These are phyloP conservation scores for Microascus cirrosus DNA, from an alignment of 2,329 filamentous ascomycete genomes.

Conservation along the genomic window DNA sequence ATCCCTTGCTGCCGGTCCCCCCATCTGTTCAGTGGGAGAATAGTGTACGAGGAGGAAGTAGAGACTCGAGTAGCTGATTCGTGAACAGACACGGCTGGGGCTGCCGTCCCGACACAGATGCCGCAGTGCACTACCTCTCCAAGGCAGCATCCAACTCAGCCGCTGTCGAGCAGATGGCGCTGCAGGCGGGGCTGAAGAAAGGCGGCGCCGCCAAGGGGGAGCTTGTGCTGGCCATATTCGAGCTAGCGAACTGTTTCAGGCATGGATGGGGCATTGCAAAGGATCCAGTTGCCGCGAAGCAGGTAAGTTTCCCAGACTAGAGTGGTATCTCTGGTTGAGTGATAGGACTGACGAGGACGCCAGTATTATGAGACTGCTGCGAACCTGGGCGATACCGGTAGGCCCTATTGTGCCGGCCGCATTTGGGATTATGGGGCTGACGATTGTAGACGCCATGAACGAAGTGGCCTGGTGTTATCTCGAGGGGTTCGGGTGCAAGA, in stretches of 20 bases:
- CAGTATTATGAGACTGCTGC: conserved; percentile 97
- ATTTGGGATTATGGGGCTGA: background rate
- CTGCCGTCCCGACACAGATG: conserved; percentile 57
- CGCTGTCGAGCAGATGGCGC: conserved; percentile 71
- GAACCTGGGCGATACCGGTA: conserved; percentile 81
- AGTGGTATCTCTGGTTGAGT: background rate
- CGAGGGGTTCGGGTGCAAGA: conserved; percentile 93
- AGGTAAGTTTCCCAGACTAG: conserved; percentile 32
- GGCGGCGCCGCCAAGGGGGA: conserved; percentile 93
- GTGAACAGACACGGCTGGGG: conserved; percentile 79
- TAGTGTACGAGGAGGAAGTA: background rate
- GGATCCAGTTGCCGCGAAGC: conserved; percentile 74
- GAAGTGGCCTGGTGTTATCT: conserved; percentile 93
- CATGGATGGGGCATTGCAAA: conserved; percentile 87
- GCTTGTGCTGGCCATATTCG: conserved; percentile 90
- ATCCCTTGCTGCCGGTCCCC: background rate
- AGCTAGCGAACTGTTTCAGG: conserved; percentile 85
- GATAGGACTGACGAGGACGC: background rate
- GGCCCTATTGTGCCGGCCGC: conserved; percentile 13
- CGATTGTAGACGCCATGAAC: conserved; percentile 75
- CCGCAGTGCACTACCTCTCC: conserved; percentile 75
- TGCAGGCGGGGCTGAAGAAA: conserved; percentile 80
- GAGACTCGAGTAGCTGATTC: background rate
- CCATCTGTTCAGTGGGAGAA: background rate
- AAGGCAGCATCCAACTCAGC: conserved; percentile 86